Percentiles rank a stretch among this genome's conserved stretches.
Conservation (phyloP, 2,329 filamentous ascomycete genomes). For the Truncatella angustata region DNA sequence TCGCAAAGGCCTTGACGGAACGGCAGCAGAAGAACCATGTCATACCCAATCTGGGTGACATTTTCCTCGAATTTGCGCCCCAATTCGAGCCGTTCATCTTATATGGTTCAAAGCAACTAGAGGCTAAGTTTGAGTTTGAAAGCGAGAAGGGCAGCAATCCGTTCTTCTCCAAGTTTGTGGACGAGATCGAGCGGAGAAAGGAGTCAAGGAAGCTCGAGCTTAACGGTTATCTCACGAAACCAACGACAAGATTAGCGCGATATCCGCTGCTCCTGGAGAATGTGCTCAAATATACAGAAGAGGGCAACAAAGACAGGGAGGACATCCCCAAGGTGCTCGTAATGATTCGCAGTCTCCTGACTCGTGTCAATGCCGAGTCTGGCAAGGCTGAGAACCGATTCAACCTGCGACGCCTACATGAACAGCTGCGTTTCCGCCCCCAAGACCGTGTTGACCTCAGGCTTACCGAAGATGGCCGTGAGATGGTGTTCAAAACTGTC, state of each 20-base stretch:
- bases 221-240: conserved; percentile 97
- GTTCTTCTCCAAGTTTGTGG: conserved; percentile 85
- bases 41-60: conserved; percentile 86
- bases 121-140: conserved; percentile 97
- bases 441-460: conserved; percentile 92
- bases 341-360: conserved; percentile 83
- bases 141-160: conserved; percentile 87
- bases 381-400: conserved; percentile 98
- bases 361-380: conserved; percentile 88
- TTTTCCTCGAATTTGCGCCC: conserved; percentile 89
- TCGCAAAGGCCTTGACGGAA: conserved; percentile 84
- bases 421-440: conserved; percentile 85
- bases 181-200: conserved; percentile 93
- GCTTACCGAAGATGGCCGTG: conserved; percentile 87
- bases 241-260: conserved; percentile 88
- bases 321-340: conserved; percentile 88
- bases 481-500: conserved; percentile 89
- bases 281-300: conserved; percentile 86
- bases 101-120: conserved; percentile 93
- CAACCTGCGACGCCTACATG: conserved; percentile 87
- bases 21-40: conserved; percentile 89
- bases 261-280: conserved; percentile 92
- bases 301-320: conserved; percentile 83
- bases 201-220: conserved; percentile 95
- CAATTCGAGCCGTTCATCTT: conserved; percentile 94